Base-by-base conservation (phyloP, 2,329 filamentous ascomycete species). In the Xylaria hypoxylon region DNA sequence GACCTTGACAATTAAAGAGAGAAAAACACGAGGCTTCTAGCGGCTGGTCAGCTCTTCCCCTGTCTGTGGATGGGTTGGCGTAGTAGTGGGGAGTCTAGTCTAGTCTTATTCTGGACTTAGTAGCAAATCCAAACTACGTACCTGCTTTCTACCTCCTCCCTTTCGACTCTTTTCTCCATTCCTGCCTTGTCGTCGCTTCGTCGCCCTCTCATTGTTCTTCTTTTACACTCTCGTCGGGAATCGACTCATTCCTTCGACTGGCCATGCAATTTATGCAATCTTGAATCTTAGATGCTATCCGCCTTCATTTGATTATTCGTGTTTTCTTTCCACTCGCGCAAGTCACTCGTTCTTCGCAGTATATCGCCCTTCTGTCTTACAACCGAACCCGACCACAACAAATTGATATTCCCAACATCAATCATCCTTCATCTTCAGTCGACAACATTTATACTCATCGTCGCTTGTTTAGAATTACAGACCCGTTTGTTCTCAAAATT, bases 11-110 rank as follows among this genome's bases (percentile, higher is more conserved):
- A 26, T 7, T n/a, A 22, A 19, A 24, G 6, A 42, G 22, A n/a
- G 44, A n/a, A 33, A 58, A 67, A 69, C 67, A 69, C 67, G 67
- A 69, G 64, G 60, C 67, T 67, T 48, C 52, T 31, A 53, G 64
- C 59, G 60, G 63, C 67, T 61, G 67, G 59, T 61, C 60, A 64
- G 67, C 67, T 64, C 50, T 50, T 63, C 63, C 63, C 45, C 47
- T 58, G 44, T 40, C 47, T 11, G 44, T 50, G 44, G 56, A 45
- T 19, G n/a, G 19, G n/a, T 31, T 52, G 17, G 33, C 42, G 31
- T 35, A 3, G 26, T 31, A 52, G 26, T 22, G 45, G 11, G 5
- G n/a, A 28, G 44, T 40, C 61, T 64, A 33, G 31, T 31, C 47
- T 50, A 57, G 57, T 57, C 59, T 59, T 58, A 24, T 59, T 63